Base-by-base conservation (phyloP, 208 protist species). In the Angomonas ambiguus region DNA sequence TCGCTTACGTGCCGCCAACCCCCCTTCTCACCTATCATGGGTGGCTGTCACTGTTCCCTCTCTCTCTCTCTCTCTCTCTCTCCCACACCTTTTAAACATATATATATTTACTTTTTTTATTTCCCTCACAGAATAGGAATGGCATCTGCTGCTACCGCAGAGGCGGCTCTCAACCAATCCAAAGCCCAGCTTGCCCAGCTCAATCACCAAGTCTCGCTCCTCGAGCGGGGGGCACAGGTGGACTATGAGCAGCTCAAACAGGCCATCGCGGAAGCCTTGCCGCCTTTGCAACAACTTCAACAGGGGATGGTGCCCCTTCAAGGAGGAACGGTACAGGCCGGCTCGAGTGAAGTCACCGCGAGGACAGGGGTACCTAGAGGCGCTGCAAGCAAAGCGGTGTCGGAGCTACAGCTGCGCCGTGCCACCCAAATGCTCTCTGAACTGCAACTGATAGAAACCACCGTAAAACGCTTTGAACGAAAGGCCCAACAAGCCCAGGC, bases 371-470 rank as follows among this genome's bases (percentile, higher is more conserved):
- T 13, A 5, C 25, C 51, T 3, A 30, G 30, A 2, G 56, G 2
- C 28, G 30, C 18, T 13, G 8, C 6, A 4, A 30, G 56, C 31
- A 42, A 42, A 24, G 35, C 63, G 32, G 61, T 64, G 18, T 82
- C 80, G 16, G 80, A 83, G 27, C 65, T 91, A 22, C 85, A 94
- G 58, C 69, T 73, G 1, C 83, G 80, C 2, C 74, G 71, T 5
- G 88, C 85, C 16, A 70, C 85, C 51, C 84, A 89, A 61, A 67
- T 90, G 38, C 69, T 87, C 0, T 79, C 78, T 8, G 84, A 91
- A 74, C 58, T 91, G 35, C 74, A 79, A 59, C 56, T 88, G 20
- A 79, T 79, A n/a, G 76, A 85, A 42, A 61, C 66, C 35, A 66
- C 74, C 6, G 33, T 94, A 31, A 63, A 72, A 42, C 79, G 76